These are phyloP conservation scores for Cladosporium sphaerospermum DNA, from an alignment of 2,329 filamentous ascomycete species.

Conservation along the genomic window DNA sequence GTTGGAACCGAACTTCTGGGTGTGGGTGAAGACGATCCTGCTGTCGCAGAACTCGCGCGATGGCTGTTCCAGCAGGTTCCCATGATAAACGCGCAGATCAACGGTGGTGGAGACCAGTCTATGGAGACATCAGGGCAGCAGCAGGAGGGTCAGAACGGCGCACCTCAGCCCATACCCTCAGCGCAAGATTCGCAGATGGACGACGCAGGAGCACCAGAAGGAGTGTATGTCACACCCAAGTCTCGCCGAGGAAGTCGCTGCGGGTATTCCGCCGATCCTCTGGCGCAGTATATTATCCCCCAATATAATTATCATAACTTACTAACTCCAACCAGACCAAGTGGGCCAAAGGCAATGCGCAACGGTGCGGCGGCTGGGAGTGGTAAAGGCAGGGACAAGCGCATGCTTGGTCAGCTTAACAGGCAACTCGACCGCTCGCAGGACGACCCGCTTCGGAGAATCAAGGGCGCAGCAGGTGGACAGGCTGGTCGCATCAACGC, in stretches of 20 bases:
- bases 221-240: conserved; percentile 34
- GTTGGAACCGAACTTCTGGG: conserved; percentile 81
- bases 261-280: conserved; percentile 1
- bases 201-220: conserved; percentile 40
- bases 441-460: conserved; percentile 73
- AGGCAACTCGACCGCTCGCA: conserved; percentile 72
- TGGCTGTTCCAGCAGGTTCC: conserved; percentile 93
- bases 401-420: conserved; percentile 67
- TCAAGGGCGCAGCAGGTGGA: conserved; percentile 59
- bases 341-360: conserved; percentile 91
- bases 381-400: conserved; percentile 60
- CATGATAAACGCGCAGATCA: conserved; percentile 56
- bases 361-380: conserved; percentile 50
- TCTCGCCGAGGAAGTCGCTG: neutral
- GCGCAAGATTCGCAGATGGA: conserved; percentile 67
- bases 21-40: conserved; percentile 74
- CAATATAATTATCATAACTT: neutral
- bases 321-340: conserved; percentile 57
- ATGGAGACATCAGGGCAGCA: conserved; percentile 4
- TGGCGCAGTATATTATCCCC: conserved; percentile 1
- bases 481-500: conserved; percentile 70
- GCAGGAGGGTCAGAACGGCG: conserved; percentile 10
- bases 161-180: conserved; percentile 9
- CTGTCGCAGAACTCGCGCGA: conserved; percentile 73
- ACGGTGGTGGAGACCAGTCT: conserved; percentile 36